A percentile compares a stretch with the other conserved stretches of the same genome.
Conservation (phyloP, 2,329 filamentous ascomycete genomes). For the Pyricularia grisea region DNA sequence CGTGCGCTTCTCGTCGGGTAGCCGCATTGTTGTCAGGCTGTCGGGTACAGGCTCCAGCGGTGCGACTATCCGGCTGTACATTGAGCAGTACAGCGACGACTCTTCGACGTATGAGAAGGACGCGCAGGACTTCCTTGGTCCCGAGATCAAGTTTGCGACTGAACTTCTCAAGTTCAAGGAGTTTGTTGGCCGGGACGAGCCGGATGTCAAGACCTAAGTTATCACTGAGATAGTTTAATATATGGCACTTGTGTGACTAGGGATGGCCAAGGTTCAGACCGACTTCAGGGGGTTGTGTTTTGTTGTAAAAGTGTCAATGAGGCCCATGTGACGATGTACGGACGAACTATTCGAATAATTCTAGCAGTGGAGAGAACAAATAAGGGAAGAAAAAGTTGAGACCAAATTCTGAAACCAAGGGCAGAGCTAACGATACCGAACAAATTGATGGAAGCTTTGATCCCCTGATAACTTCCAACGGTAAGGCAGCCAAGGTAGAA, state of each 20-base stretch:
- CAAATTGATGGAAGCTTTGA: not conserved
- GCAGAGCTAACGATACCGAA: not conserved
- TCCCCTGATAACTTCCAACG: not conserved
- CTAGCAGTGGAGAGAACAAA: not conserved
- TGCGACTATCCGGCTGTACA: conserved; percentile 91
- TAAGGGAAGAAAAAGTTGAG: not conserved
- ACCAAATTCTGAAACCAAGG: not conserved
- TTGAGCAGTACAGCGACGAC: conserved; percentile 90
- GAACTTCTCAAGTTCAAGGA: conserved; percentile 87
- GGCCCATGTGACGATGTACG: not conserved
- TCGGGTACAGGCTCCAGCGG: conserved; percentile 93
- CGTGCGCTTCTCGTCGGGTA: conserved; percentile 88
- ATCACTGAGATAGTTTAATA: not conserved
- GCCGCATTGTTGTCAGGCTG: conserved; percentile 87
- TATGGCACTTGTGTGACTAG: not conserved
- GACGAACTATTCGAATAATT: not conserved
- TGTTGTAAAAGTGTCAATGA: no score
- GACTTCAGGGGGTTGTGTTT: no score
- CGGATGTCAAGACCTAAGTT: conserved; percentile 84
- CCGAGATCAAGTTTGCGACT: conserved; percentile 78
- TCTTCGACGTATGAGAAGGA: conserved; percentile 67
- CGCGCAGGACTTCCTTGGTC: conserved; percentile 88
- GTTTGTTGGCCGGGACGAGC: conserved; percentile 83
- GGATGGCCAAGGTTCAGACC: not conserved
- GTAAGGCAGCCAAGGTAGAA: not conserved